phyloP scores from a whole-genome alignment of 2,329 filamentous ascomycete species.

The Akanthomyces dipterigenus region DNA sequence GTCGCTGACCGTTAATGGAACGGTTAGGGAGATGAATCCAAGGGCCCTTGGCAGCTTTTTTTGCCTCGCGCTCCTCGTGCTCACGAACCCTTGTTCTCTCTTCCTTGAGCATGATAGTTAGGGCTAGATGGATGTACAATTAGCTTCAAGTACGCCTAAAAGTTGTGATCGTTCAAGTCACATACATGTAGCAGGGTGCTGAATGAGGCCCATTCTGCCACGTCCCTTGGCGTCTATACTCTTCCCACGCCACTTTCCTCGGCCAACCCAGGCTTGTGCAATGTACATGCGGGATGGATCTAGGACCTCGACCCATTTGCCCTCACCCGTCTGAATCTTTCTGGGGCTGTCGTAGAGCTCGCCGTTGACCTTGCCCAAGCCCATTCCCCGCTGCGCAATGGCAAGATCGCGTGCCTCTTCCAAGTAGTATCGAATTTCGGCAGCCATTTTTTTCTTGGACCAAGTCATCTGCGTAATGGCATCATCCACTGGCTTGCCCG shows the following conservation, averaged over 20 bases:
- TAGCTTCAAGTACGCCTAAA: constrained; percentile 16
- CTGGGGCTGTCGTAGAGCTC: constrained; percentile 30
- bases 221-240: constrained; percentile 67
- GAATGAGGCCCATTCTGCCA: constrained; percentile 61
- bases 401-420: constrained; percentile 77
- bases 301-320: constrained; percentile 60
- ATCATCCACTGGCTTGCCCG: constrained; percentile 88
- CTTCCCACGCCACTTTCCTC: constrained; percentile 54
- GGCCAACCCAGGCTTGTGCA: constrained; percentile 86
- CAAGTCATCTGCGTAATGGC: constrained; percentile 93
- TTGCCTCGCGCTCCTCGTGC: constrained; percentile 69
- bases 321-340: constrained; percentile 67
- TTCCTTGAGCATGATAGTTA: constrained; percentile 83
- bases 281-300: constrained; percentile 84
- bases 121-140: constrained; percentile 39
- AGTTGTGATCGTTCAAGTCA: constrained; percentile 20
- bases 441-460: constrained; percentile 85
- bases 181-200: constrained; percentile 69
- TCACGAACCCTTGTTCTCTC: constrained; percentile 82
- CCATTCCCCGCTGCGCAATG: constrained; percentile 78
- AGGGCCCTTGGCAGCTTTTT: constrained; percentile 65
- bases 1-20: constrained; percentile 74
- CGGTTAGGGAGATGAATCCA: constrained; percentile 88
- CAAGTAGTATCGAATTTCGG: constrained; percentile 72
- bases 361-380: constrained; percentile 46